Evolutionary conservation across 2,329 filamentous ascomycete species (phyloP).

Genomic region (Botryotinia convoluta): DNA sequence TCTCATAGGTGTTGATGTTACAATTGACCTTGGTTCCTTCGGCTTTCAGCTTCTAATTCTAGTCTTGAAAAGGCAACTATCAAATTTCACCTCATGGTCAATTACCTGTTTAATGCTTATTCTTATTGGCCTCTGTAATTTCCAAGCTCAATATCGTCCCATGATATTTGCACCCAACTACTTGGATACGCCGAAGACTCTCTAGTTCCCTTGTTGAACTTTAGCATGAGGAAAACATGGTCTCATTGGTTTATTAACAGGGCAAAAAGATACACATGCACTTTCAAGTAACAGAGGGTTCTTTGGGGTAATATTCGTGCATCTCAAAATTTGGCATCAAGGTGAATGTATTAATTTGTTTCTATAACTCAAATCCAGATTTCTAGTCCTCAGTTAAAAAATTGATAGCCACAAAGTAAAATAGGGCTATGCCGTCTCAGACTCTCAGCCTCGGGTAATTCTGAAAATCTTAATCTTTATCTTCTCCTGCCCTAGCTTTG

Average conservation of each 20-base stretch:
- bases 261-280: neutral
- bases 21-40: no score
- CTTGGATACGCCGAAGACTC: no score
- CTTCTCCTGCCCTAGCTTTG: neutral
- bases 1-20: neutral
- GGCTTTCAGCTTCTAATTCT: neutral
- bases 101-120: neutral
- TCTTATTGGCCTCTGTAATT: no score
- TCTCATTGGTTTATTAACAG: neutral
- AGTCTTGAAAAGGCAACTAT: neutral
- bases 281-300: neutral
- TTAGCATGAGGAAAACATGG: neutral
- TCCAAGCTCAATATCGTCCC: no score
- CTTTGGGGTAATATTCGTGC: rapidly evolving
- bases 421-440: no score
- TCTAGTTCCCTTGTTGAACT: neutral
- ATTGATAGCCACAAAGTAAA: neutral
- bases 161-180: neutral
- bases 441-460: neutral
- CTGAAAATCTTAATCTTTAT: neutral
- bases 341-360: neutral
- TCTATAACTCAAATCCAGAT: no score
- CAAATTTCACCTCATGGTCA: neutral
- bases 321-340: neutral
- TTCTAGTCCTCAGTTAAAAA: neutral